Conservation (phyloP, 495 filamentous ascomycete genomes). For the Daldinia loculata region DNA sequence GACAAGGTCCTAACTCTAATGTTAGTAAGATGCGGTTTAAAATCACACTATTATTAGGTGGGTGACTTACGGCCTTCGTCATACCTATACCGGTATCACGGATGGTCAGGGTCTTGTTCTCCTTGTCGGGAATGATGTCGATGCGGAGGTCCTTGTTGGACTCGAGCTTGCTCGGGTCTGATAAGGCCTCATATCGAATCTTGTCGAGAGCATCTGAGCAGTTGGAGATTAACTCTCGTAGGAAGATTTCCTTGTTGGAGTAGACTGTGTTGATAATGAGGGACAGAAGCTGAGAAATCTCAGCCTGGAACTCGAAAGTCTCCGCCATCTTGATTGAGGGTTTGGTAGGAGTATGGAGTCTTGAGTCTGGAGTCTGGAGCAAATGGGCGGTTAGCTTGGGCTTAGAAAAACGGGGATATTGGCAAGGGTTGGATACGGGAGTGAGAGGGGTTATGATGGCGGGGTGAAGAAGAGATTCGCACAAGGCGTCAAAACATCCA, state of each 20-base stretch:
- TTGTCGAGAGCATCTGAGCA: conserved; percentile 98
- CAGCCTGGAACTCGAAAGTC: conserved; percentile 99
- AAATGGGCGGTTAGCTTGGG: conserved; percentile 14
- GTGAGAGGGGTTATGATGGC: conserved; percentile 8
- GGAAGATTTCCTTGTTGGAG: conserved; percentile 99
- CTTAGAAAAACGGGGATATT: neutral
- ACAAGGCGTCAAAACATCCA: neutral
- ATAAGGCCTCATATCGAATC: conserved; percentile 98
- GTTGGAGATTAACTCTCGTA: conserved; percentile 97
- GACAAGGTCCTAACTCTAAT: conserved; percentile 77
- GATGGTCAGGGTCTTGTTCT: conserved; percentile 96
- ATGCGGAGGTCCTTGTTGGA: conserved; percentile 95
- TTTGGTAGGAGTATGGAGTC: conserved; percentile 40
- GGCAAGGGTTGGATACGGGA: neutral
- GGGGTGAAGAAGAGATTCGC: conserved; percentile 10
- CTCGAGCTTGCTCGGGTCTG: conserved; percentile 96
- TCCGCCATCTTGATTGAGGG: conserved; percentile 76
- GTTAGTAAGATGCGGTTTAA: conserved; percentile 12
- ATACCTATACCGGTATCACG: conserved; percentile 98
- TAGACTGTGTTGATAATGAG: conserved; percentile 99
- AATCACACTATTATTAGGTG: neutral
- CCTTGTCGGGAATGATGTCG: conserved; percentile 97
- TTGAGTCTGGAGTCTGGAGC: conserved; percentile 9
- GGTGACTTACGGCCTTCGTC: conserved; percentile 93
- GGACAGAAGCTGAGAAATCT: conserved; percentile 99